A percentile compares a stretch with the other conserved stretches of the same genome.
Evolutionary conservation across 2,329 filamentous ascomycete species (phyloP).

Genomic region (Ceratocystis colombiana): DNA sequence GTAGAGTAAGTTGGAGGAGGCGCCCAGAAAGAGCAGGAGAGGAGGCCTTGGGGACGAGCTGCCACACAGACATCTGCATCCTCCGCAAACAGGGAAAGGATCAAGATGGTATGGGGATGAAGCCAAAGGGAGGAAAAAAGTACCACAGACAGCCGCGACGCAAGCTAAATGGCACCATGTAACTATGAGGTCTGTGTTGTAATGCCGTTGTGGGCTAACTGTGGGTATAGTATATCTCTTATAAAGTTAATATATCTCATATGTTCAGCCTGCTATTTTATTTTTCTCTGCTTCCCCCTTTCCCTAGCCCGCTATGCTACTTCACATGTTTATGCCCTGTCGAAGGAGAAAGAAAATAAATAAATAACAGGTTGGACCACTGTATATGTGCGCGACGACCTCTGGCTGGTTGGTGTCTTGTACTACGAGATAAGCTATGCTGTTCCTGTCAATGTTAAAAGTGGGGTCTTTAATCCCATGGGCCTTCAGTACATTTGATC

Average conservation of each 20-base stretch:
- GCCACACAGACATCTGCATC: neutral
- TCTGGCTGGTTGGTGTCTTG: neutral
- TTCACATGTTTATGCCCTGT: too few species aligned
- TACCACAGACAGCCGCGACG: constrained; percentile 5
- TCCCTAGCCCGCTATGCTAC: neutral
- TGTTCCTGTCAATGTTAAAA: neutral
- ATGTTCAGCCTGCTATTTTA: neutral
- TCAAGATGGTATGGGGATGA: neutral
- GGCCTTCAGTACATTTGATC: neutral
- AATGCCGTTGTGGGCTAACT: neutral
- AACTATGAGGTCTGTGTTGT: neutral
- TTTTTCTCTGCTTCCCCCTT: neutral
- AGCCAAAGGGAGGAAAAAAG: neutral
- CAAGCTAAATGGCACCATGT: neutral
- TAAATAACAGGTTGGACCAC: too few species aligned
- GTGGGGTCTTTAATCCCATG: neutral
- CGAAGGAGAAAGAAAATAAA: too few species aligned
- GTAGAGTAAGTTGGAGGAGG: too few species aligned
- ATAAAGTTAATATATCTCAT: neutral
- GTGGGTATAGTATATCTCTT: neutral
- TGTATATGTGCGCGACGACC: too few species aligned
- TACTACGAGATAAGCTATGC: neutral
- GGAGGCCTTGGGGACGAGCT: too few species aligned
- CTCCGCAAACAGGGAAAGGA: neutral
- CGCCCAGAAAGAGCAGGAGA: neutral